phyloP scores from a whole-genome alignment of 305 asterid species.

The Petunia hybrid region DNA sequence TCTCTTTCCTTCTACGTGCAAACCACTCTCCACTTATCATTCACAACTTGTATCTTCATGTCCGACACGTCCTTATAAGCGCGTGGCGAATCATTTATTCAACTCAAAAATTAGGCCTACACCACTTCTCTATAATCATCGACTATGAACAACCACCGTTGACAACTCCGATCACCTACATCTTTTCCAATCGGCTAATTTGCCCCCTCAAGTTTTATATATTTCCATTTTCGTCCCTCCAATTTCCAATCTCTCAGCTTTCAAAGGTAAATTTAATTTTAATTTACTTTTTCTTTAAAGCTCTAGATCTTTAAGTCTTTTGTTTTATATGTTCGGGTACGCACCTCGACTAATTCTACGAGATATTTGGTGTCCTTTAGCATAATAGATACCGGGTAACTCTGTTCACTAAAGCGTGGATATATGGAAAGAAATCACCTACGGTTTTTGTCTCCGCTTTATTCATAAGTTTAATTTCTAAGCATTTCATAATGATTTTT shows the following conservation, averaged over 20 bases:
- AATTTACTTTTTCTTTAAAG: no score
- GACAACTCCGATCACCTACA: constrained; percentile 53
- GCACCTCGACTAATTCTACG: no score
- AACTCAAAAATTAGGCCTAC: constrained; percentile 61
- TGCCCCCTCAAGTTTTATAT: neutral
- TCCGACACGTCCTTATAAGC: constrained; percentile 33
- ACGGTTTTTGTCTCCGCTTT: neutral
- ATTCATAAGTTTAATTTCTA: neutral
- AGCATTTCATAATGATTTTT: constrained; percentile 5
- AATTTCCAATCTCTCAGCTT: constrained; percentile 24
- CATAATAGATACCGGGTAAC: no score
- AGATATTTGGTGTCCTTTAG: no score
- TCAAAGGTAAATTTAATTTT: constrained; percentile 40
- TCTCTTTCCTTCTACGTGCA: constrained; percentile 10
- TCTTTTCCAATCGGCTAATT: constrained; percentile 34
- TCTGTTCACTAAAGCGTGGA: no score
- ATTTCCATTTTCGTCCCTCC: neutral
- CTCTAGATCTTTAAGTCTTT: neutral
- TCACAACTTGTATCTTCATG: neutral
- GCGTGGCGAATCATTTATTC: constrained; percentile 49
- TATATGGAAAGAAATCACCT: no score
- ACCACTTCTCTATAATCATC: constrained; percentile 40
- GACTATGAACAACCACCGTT: constrained; percentile 57
- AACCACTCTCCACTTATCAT: constrained; percentile 15
- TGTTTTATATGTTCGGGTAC: neutral